Conservation (phyloP, 352 stramenopile species). For the Phytophthora brassicae region DNA sequence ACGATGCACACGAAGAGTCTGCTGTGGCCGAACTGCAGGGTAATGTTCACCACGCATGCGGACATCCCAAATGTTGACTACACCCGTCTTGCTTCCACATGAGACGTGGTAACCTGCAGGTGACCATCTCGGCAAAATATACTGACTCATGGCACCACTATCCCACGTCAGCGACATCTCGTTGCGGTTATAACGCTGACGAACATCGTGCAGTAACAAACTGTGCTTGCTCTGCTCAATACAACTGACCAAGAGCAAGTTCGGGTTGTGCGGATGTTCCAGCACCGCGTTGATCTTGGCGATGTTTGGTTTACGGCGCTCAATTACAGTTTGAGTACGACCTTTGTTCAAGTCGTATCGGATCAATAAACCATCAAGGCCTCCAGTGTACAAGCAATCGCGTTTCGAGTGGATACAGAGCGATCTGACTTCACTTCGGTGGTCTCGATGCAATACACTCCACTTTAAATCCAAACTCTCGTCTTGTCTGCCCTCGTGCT, state of each 20-base stretch:
- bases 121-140: slow-evolving; percentile 84
- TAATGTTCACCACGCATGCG: slow-evolving; percentile 63
- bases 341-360: slow-evolving; percentile 69
- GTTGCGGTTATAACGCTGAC: slow-evolving; percentile 46
- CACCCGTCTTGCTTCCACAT: slow-evolving; percentile 63
- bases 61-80: slow-evolving; percentile 81
- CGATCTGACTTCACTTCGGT: slow-evolving; percentile 73
- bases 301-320: slow-evolving; percentile 76
- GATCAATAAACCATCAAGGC: slow-evolving; percentile 70
- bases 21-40: slow-evolving; percentile 62
- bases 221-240: slow-evolving; percentile 68
- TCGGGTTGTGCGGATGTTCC: slow-evolving; percentile 82
- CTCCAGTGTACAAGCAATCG: slow-evolving; percentile 65
- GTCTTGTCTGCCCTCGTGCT: slow-evolving; percentile 39
- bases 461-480: slow-evolving; percentile 59
- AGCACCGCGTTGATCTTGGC: slow-evolving; percentile 85
- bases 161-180: slow-evolving; percentile 73
- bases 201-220: slow-evolving; percentile 74
- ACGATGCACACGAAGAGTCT: slow-evolving; percentile 75
- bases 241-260: slow-evolving; percentile 75
- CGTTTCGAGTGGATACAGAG: slow-evolving; percentile 81
- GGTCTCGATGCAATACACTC: slow-evolving; percentile 67
- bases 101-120: slow-evolving; percentile 67
- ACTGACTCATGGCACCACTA: slow-evolving; percentile 78
- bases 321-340: slow-evolving; percentile 45